phyloP scores from a whole-genome alignment of 2,329 filamentous ascomycete genomes.

The Fusarium dimerum region DNA sequence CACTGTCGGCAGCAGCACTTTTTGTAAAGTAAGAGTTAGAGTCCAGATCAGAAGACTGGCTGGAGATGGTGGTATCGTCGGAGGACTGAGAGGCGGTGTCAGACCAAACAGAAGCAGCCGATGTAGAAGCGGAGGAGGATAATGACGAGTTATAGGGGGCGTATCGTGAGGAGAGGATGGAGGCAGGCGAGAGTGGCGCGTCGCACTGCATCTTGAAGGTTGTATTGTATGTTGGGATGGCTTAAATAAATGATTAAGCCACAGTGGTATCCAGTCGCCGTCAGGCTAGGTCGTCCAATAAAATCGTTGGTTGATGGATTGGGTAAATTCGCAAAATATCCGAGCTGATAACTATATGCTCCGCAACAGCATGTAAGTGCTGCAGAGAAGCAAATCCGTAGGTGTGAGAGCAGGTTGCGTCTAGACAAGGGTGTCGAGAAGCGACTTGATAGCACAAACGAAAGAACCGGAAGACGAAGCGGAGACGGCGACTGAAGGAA shows the following conservation, averaged over 20 bases:
- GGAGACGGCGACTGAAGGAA: constrained; percentile 64
- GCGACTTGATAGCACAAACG: constrained; percentile 53
- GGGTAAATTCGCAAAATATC: constrained; percentile 33
- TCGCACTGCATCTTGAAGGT: constrained; percentile 59
- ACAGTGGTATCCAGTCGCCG: constrained; percentile 54
- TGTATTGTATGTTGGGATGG: constrained; percentile 27
- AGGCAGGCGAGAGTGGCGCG: constrained; percentile 54
- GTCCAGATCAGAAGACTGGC: constrained; percentile 59
- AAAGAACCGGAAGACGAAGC: constrained; percentile 62
- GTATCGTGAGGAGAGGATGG: constrained; percentile 48
- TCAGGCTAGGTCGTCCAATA: constrained; percentile 53
- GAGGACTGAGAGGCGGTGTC: constrained; percentile 69
- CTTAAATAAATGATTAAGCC: constrained; percentile 36
- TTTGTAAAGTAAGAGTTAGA: constrained; percentile 42
- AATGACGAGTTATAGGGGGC: constrained; percentile 69
- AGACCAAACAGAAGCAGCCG: constrained; percentile 77
- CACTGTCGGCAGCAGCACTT: constrained; percentile 23
- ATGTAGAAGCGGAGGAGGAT: constrained; percentile 75
- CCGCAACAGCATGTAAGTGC: constrained; percentile 41
- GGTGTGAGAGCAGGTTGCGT: constrained; percentile 42
- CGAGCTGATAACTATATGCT: constrained; percentile 39
- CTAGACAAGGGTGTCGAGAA: constrained; percentile 45
- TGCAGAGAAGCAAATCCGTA: constrained; percentile 41
- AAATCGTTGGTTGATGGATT: constrained; percentile 42
- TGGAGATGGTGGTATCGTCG: constrained; percentile 65